phyloP scores from a whole-genome alignment of 2,329 filamentous ascomycete genomes.

The Phialophora expanda region DNA sequence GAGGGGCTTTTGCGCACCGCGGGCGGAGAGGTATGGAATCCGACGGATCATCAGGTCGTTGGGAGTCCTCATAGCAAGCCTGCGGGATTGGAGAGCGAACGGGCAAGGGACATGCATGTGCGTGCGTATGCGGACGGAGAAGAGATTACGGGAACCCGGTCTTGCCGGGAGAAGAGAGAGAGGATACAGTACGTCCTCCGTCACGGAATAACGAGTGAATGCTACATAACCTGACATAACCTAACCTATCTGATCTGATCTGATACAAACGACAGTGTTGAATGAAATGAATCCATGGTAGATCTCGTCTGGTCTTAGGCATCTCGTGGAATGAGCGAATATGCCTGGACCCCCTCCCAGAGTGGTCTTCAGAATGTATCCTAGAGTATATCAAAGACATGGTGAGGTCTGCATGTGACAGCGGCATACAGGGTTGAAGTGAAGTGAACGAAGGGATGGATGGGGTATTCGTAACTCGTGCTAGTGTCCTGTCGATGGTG shows the following conservation, averaged over 20 bases:
- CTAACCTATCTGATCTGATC: background rate
- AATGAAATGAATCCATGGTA: background rate
- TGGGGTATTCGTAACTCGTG: background rate
- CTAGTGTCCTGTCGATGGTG: background rate
- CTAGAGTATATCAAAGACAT: background rate
- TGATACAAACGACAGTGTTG: constrained; percentile 7
- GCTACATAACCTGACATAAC: background rate
- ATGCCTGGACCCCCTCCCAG: background rate
- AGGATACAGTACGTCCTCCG: background rate
- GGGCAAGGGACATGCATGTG: background rate
- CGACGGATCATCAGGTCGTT: background rate
- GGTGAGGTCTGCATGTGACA: background rate
- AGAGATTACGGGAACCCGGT: background rate
- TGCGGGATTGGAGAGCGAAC: background rate
- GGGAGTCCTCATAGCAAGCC: background rate
- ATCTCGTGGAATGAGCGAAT: background rate
- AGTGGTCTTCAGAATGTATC: background rate
- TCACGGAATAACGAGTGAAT: background rate
- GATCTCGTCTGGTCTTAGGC: background rate
- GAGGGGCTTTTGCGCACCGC: too few relatives aligned
- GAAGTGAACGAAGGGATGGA: background rate
- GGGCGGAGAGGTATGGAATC: too few relatives aligned
- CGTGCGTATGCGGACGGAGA: background rate
- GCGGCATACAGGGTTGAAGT: background rate
- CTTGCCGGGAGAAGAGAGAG: background rate